Evolutionary conservation across 2,329 filamentous ascomycete genomes (phyloP), one percentile per base, ranked within the genome.

Genomic region (Fusarium avenaceum): DNA sequence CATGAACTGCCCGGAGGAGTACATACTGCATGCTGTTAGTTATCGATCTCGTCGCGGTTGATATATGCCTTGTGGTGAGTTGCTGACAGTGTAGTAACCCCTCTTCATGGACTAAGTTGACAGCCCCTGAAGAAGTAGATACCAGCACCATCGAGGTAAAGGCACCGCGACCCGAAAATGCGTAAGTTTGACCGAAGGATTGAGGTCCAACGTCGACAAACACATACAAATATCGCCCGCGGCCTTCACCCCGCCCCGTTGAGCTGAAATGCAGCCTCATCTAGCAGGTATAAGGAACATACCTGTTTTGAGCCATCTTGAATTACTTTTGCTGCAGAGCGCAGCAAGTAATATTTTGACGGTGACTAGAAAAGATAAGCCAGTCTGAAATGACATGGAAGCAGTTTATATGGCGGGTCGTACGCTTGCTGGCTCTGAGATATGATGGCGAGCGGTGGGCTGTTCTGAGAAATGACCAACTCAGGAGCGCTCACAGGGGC

Each of bases 1-100:
- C 92, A 98, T 96, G 83, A 98, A 98, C 79, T 89, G 87, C 74
- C 85, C 87, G 69, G 83, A 82, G 42, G 86, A 81, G 76, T 89
- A 90, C 73, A 86, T 80, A 76, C 86, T 89, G 74, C 24, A 32
- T 46, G 45, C 55, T 45, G 63, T 74, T 57, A 74, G 72, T 59
- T 57, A 43, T 54, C 32, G 33, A 42, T 45, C 39, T 20, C n/a
- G 24, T 46, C n/a, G 56, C 45, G 40, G 28, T 46, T 62, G 19
- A 22, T 51, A 8, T 46, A 28, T 19, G 39, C 32, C 28, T 30
- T 49, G 33, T 33, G n/a, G 35, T 46, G 19, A 19, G 51, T 43
- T 67, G 66, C 45, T 62, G 60, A 45, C 50, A 42, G 26, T 13
- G 17, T 44, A 39, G 42, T 32, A 22, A 14, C 45, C 26, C 30